These are phyloP conservation scores for Tolypocladium pustulatum DNA, from an alignment of 2,329 filamentous ascomycete species.

Conservation along the genomic window DNA sequence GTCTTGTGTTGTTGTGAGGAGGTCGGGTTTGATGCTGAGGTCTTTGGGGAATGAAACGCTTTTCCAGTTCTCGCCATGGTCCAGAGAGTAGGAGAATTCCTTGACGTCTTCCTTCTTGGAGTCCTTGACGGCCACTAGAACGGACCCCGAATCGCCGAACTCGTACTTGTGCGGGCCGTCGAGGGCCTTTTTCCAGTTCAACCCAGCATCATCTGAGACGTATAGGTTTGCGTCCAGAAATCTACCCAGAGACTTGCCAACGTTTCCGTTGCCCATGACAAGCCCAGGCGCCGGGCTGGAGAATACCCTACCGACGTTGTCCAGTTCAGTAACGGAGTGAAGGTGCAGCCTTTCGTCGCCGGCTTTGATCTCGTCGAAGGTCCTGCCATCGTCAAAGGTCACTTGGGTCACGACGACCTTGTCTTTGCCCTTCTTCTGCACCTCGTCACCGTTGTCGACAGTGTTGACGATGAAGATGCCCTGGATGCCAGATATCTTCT, in stretches of 20 bases:
- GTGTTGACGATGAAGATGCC: slow-evolving; percentile 85
- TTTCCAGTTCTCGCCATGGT: slow-evolving; percentile 83
- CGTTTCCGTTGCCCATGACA: slow-evolving; percentile 90
- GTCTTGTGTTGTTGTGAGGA: slow-evolving; percentile 81
- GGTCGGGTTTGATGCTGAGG: slow-evolving; percentile 57
- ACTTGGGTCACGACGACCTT: slow-evolving; percentile 74
- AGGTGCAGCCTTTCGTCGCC: slow-evolving; percentile 67
- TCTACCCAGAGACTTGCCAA: slow-evolving; percentile 58
- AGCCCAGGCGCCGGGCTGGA: slow-evolving; percentile 89
- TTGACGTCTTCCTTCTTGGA: slow-evolving; percentile 50
- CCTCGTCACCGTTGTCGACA: slow-evolving; percentile 75
- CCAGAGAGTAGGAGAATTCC: slow-evolving; percentile 64
- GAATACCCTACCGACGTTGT: slow-evolving; percentile 77
- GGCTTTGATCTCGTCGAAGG: slow-evolving; percentile 63
- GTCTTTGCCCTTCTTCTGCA: slow-evolving; percentile 40
- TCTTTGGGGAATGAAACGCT: slow-evolving; percentile 55
- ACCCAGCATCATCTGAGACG: slow-evolving; percentile 82
- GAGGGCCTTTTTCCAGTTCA: slow-evolving; percentile 68
- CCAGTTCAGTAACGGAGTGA: slow-evolving; percentile 80
- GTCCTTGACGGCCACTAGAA: slow-evolving; percentile 75
- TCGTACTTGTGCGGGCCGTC: slow-evolving; percentile 89
- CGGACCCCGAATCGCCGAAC: slow-evolving; percentile 85
- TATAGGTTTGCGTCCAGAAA: slow-evolving; percentile 72
- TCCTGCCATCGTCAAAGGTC: slow-evolving; percentile 90
- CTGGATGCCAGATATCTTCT: slow-evolving; percentile 85